Evolutionary conservation across 257 asterid species (phyloP), one percentile per base, ranked within the genome.

Genomic region (Lycium ferocissimum): DNA sequence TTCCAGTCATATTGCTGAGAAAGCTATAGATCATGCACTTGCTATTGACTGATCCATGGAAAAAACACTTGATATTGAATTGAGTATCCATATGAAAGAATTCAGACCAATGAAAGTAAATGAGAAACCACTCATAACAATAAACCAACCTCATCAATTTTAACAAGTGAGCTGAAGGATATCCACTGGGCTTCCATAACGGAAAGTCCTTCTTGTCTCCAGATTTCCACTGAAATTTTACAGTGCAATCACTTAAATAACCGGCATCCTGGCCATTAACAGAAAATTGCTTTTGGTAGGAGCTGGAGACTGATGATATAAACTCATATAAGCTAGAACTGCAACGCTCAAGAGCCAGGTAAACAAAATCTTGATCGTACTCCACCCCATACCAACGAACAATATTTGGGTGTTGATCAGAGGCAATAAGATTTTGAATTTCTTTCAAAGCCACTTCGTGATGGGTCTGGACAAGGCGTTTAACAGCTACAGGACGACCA

Each of bases 351-450:
- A 95, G 88, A 66, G 95, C 92, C 45, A 94, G 89, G 88, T 95
- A 95, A 72, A 92, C 91, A 83, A 95, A 95, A 92, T 95, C 99
- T 85, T 86, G 91, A 90, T 95, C 99, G 71, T 90, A 88, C 88
- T 95, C 98, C 84, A 95, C 98, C 15, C 99, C 99, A 22, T 93
- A 83, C 97, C 97, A 95, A 45, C 99, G 91, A 38, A 95, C 95
- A 81, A 95, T 95, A 83, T 94, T 95, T 45, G 97, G 94, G 89
- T 95, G 99, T 65, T 91, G 98, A 88, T 95, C 99, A 6, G 99
- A 95, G 18, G 93, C 97, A 86, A 95, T 94, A 79, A 95, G 99
- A 91, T 93, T 92, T 73, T 94, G 94, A 83, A 95, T 95, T 93
- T 95, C 98, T 85, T 95, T 94, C 81, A 89, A 88, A 56, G 98